These are phyloP conservation scores for Primulina eburnea DNA, from an alignment of 257 asterid species.

Conservation along the genomic window DNA sequence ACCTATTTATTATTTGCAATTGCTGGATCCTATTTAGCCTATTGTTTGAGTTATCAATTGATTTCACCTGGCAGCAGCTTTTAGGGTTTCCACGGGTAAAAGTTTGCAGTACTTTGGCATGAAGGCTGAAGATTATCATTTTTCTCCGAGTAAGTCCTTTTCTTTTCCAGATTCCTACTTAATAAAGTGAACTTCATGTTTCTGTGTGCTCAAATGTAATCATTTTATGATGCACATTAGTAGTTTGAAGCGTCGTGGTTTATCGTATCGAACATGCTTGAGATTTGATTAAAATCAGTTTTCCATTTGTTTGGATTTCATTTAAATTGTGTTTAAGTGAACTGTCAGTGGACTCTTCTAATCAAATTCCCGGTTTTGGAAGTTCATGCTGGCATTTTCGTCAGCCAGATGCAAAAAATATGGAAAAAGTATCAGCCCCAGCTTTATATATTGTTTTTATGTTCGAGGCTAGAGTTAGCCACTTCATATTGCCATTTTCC, in stretches of 20 bases:
- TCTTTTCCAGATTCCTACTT: neutral
- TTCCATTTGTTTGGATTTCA: neutral
- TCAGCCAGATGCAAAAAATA: too few species aligned
- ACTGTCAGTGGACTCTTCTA: neutral
- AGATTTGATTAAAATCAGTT: neutral
- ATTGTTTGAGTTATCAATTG: neutral
- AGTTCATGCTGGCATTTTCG: neutral
- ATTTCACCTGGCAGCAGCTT: conserved; percentile 19
- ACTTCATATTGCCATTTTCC: neutral
- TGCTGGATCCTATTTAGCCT: neutral
- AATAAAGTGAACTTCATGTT: neutral
- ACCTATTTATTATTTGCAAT: neutral
- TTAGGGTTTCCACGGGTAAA: neutral
- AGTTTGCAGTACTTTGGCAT: neutral
- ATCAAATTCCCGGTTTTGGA: neutral
- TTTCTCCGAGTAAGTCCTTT: neutral
- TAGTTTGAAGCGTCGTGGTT: conserved; percentile 1
- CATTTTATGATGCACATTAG: neutral
- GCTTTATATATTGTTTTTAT: too few species aligned
- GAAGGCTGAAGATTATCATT: conserved; percentile 1
- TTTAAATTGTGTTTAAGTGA: neutral
- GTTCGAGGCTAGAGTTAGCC: neutral
- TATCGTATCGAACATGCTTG: neutral
- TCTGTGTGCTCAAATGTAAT: neutral
- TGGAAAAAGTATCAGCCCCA: neutral